Percentiles rank a stretch among this genome's conserved stretches.
phyloP scores from a whole-genome alignment of 2,329 filamentous ascomycete genomes.

The Aspergillus piperis region DNA sequence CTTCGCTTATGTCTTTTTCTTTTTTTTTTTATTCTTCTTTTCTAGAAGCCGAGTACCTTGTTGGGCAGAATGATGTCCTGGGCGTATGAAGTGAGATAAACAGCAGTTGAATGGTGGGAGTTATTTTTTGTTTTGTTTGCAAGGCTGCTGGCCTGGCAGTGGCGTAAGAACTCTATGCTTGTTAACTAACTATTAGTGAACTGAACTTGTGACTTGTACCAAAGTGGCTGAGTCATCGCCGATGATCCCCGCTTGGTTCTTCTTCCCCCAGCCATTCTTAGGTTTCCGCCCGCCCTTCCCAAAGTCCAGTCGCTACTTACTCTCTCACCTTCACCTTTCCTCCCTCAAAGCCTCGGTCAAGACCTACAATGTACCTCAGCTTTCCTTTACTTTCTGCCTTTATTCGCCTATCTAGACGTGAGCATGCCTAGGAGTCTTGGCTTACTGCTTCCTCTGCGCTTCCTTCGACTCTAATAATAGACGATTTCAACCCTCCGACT shows the following conservation, averaged over 20 bases:
- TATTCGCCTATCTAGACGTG: conserved; percentile 22
- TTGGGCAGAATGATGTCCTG: background rate
- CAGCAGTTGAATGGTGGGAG: no score
- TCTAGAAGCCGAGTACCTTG: background rate
- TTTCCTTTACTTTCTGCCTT: conserved; percentile 10
- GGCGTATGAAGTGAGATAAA: no score
- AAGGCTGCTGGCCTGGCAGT: conserved; percentile 2
- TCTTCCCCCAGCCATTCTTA: conserved; percentile 13
- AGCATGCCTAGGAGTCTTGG: conserved; percentile 21
- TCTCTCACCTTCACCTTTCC: background rate
- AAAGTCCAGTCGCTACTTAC: conserved; percentile 6
- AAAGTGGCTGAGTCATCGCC: conserved; percentile 26
- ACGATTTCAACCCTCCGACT: conserved; percentile 12
- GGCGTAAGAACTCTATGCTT: background rate
- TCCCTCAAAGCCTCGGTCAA: conserved; percentile 5
- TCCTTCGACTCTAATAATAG: conserved; percentile 22
- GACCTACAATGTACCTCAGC: conserved; percentile 16
- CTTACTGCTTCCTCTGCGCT: conserved; percentile 15
- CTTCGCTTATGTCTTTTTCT: no score
- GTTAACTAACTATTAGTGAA: no score
- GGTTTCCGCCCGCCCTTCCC: conserved; percentile 8
- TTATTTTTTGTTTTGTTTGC: conserved; percentile 25
- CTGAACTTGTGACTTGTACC: background rate
- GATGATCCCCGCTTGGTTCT: conserved; percentile 23
- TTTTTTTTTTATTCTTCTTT: background rate